These are phyloP conservation scores for Leccinum subrobustum DNA, from an alignment of 1,284 basidiomycete genomes.

Conservation along the genomic window DNA sequence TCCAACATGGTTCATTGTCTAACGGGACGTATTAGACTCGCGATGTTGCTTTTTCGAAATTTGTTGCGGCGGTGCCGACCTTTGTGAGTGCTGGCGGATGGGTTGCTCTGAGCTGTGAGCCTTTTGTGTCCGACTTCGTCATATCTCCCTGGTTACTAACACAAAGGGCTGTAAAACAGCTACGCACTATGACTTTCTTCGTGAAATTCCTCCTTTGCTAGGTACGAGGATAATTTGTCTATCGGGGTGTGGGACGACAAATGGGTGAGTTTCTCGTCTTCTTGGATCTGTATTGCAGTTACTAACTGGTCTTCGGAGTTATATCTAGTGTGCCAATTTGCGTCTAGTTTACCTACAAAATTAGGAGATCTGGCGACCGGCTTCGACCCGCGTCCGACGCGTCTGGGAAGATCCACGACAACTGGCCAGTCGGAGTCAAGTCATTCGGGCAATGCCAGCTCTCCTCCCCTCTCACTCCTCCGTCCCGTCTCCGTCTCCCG, in stretches of 20 bases:
- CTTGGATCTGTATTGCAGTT: not conserved
- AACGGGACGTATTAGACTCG: slow-evolving; percentile 31
- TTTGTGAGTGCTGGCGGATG: slow-evolving; percentile 64
- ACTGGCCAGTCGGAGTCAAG: too few species aligned
- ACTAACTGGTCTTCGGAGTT: not conserved
- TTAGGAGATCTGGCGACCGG: too few species aligned
- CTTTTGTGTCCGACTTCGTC: not conserved
- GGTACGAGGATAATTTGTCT: slow-evolving; percentile 65
- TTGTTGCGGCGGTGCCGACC: slow-evolving; percentile 52
- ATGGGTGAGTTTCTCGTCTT: slow-evolving; percentile 57
- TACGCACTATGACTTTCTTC: slow-evolving; percentile 70
- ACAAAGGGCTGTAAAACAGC: slow-evolving; percentile 37
- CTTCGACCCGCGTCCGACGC: too few species aligned
- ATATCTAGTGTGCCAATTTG: slow-evolving; percentile 20
- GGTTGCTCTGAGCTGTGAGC: slow-evolving; percentile 63
- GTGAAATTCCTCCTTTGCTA: slow-evolving; percentile 71
- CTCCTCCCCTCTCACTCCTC: too few species aligned
- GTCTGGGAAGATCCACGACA: too few species aligned
- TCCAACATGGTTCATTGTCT: not conserved
- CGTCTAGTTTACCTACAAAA: too few species aligned
- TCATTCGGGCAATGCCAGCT: too few species aligned
- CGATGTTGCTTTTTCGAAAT: slow-evolving; percentile 43
- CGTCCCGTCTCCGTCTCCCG: too few species aligned
- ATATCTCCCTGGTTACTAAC: not conserved
- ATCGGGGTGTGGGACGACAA: slow-evolving; percentile 80